Conservation (phyloP, 176 grass and related monocot genomes). For the Otatea glauca region DNA sequence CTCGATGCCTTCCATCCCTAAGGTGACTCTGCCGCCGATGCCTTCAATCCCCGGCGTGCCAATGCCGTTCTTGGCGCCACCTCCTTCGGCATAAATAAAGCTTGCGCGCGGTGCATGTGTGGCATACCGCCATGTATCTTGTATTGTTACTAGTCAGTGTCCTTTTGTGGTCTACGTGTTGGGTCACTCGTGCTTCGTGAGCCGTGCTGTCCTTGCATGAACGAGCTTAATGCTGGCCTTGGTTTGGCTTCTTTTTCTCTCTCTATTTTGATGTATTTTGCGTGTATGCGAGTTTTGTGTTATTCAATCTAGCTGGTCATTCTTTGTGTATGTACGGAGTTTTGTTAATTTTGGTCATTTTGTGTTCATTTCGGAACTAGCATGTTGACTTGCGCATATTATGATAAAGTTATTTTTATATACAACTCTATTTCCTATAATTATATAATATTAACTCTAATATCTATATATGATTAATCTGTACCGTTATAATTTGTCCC, state of each 20-base stretch:
- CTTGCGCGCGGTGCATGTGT: not conserved
- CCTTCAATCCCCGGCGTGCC: constrained; percentile 35
- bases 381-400: no score
- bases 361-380: not conserved
- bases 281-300: not conserved
- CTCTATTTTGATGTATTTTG: not conserved
- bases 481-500: no score
- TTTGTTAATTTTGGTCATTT: not conserved
- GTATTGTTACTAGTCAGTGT: not conserved
- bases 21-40: constrained; percentile 36
- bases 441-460: no score
- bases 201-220: not conserved
- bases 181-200: not conserved
- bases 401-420: no score
- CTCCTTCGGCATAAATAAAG: constrained; percentile 35
- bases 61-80: constrained; percentile 31
- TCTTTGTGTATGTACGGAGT: not conserved
- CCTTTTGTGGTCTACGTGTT: not conserved
- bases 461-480: no score
- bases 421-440: no score
- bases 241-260: not conserved
- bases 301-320: not conserved
- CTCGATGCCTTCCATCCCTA: constrained; percentile 19
- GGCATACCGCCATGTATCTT: not conserved
- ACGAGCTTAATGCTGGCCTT: not conserved